Conservation (phyloP, 2,329 filamentous ascomycete species). For the Penicillium concentricum region DNA sequence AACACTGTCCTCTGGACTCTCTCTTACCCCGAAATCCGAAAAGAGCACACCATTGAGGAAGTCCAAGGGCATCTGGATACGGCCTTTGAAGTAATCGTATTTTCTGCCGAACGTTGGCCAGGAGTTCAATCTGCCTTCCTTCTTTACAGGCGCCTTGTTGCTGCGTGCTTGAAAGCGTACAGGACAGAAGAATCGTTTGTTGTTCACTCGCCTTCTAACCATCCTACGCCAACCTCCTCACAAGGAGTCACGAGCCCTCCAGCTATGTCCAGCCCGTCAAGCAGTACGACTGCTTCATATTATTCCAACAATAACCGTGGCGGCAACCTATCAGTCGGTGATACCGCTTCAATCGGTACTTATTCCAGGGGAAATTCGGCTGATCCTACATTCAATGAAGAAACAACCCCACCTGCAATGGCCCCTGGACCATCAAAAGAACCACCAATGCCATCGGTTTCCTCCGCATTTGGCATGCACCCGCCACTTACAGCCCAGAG, state of each 20-base stretch:
- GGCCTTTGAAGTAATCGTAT: slow-evolving; percentile 74
- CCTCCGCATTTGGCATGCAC: slow-evolving; percentile 19
- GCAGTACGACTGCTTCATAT: slow-evolving; percentile 36
- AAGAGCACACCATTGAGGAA: slow-evolving; percentile 68
- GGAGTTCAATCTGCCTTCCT: slow-evolving; percentile 81
- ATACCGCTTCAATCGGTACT: slow-evolving; percentile 31
- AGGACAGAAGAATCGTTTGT: slow-evolving; percentile 58
- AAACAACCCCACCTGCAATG: slow-evolving; percentile 22
- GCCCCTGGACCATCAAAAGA: slow-evolving; percentile 21
- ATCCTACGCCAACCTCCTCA: slow-evolving; percentile 41
- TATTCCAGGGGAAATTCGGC: slow-evolving; percentile 37
- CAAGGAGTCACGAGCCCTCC: slow-evolving; percentile 42
- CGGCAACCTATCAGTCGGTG: slow-evolving; percentile 28
- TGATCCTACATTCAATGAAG: slow-evolving; percentile 29
- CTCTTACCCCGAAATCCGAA: slow-evolving; percentile 80
- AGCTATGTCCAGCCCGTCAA: slow-evolving; percentile 42
- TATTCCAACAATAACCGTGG: slow-evolving; percentile 34
- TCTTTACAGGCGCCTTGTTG: slow-evolving; percentile 81
- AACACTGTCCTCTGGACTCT: slow-evolving; percentile 91
- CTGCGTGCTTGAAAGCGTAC: slow-evolving; percentile 85
- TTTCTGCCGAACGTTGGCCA: slow-evolving; percentile 86
- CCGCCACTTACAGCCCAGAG: slow-evolving; percentile 11
- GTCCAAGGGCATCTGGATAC: slow-evolving; percentile 72
- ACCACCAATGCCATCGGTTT: slow-evolving; percentile 9
- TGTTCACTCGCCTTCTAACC: slow-evolving; percentile 49